A percentile compares a stretch with the other conserved stretches of the same genome.
Conservation (phyloP, 164 flowering plant species). For the Platanus orientalis region DNA sequence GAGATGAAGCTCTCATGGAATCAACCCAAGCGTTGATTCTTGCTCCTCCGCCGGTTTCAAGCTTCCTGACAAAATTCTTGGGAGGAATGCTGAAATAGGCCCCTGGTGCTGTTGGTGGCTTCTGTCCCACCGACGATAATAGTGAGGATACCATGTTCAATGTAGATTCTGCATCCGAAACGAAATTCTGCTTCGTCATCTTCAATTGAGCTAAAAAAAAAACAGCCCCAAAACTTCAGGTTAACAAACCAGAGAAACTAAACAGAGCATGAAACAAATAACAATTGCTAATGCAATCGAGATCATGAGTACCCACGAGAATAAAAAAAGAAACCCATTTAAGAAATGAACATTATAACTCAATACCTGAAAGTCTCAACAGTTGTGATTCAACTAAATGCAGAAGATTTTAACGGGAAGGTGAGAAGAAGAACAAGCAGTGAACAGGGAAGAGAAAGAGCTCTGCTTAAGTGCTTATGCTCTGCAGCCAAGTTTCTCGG, state of each 20-base stretch:
- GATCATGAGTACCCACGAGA: background rate
- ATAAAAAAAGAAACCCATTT: background rate
- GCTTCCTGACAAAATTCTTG: slow-evolving; percentile 30
- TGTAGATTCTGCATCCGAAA: slow-evolving; percentile 23
- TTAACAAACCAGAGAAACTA: background rate
- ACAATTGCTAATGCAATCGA: too few species aligned
- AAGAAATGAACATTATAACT: background rate
- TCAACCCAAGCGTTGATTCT: slow-evolving; percentile 52
- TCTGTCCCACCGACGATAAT: slow-evolving; percentile 20
- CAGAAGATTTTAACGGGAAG: too few species aligned
- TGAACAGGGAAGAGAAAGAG: too few species aligned
- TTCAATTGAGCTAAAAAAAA: background rate
- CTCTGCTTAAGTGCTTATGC: too few species aligned
- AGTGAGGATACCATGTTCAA: slow-evolving; percentile 9
- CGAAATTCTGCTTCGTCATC: slow-evolving; percentile 32
- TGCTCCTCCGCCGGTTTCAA: slow-evolving; percentile 27
- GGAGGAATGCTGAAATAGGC: slow-evolving; percentile 26
- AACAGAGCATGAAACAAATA: too few species aligned
- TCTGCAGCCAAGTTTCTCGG: too few species aligned
- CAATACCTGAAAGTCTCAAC: too few species aligned
- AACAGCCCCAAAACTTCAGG: background rate
- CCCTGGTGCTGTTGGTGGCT: slow-evolving; percentile 20
- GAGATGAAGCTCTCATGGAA: slow-evolving; percentile 19
- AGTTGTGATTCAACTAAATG: too few species aligned
- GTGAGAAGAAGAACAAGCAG: too few species aligned